Evolutionary conservation across 139 green algal species (phyloP).

Genomic region (Asterochloris erici): DNA sequence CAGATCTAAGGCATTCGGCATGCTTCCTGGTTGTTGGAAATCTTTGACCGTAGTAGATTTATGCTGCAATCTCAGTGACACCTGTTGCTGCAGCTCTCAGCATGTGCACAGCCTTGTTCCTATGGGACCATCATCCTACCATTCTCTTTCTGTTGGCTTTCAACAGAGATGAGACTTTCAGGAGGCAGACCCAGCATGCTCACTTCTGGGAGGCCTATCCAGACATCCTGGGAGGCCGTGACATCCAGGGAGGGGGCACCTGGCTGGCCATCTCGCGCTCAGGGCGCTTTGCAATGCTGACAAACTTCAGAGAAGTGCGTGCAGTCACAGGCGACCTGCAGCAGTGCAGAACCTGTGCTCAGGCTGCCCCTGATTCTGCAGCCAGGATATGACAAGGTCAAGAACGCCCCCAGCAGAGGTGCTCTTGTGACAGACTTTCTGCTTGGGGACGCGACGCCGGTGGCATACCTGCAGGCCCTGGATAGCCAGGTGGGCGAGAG

Average conservation of each 20-base stretch:
- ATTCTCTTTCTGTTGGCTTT: slow-evolving; percentile 64
- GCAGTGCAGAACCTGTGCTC: not conserved
- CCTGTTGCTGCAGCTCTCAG: not conserved
- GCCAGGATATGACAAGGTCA: slow-evolving; percentile 10
- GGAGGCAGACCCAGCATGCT: slow-evolving; percentile 46
- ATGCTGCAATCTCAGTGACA: too few relatives aligned
- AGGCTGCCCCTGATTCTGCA: slow-evolving; percentile 1
- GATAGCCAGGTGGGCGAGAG: not conserved
- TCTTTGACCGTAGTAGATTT: too few relatives aligned
- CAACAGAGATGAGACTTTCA: slow-evolving; percentile 76
- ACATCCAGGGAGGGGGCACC: slow-evolving; percentile 51
- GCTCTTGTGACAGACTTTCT: slow-evolving; percentile 52
- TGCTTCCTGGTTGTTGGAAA: too few relatives aligned
- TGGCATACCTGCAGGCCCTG: slow-evolving; percentile 35
- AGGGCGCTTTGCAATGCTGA: slow-evolving; percentile 58
- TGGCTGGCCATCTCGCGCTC: slow-evolving; percentile 61
- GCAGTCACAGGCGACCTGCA: not conserved
- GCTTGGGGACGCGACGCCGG: slow-evolving; percentile 5
- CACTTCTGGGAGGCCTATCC: slow-evolving; percentile 51
- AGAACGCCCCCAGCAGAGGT: slow-evolving; percentile 36
- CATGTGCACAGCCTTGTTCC: slow-evolving; percentile 66
- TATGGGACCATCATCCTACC: slow-evolving; percentile 38
- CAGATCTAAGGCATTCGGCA: too few relatives aligned
- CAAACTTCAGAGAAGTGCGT: slow-evolving; percentile 54
- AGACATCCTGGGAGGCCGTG: slow-evolving; percentile 51